phyloP scores from a whole-genome alignment of 1,284 basidiomycete species.

The Cystobasidiaceae sp. region DNA sequence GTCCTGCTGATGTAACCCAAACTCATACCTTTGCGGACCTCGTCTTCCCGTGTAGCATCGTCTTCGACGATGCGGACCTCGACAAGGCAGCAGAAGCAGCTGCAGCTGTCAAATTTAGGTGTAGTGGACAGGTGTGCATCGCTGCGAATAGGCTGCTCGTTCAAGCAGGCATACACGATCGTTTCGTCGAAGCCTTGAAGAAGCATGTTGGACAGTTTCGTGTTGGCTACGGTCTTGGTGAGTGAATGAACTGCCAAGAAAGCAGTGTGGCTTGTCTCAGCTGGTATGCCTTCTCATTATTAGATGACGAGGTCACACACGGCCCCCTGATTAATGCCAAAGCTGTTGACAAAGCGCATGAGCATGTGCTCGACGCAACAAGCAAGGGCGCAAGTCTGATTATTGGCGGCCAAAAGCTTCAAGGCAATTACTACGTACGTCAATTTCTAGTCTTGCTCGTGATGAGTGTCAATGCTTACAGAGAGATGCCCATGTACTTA shows the following conservation, averaged over 20 bases:
- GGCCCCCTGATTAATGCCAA: conserved; percentile 87
- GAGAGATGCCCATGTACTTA: too few relatives aligned
- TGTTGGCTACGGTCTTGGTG: conserved; percentile 73
- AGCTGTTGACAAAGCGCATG: conserved; percentile 78
- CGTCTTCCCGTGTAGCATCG: not conserved
- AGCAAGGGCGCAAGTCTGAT: conserved; percentile 77
- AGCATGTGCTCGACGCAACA: conserved; percentile 82
- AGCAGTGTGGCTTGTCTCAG: not conserved
- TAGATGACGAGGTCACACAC: conserved; percentile 63
- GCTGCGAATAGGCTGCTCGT: conserved; percentile 39
- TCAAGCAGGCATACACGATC: conserved; percentile 64
- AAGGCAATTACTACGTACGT: conserved; percentile 20
- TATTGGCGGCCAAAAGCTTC: conserved; percentile 64
- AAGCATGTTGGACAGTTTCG: conserved; percentile 81
- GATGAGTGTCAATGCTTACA: not conserved
- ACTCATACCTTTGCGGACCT: not conserved
- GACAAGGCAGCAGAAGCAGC: conserved; percentile 74
- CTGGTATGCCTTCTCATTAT: not conserved
- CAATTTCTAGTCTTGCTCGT: not conserved
- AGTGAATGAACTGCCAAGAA: not conserved
- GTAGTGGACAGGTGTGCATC: conserved; percentile 63
- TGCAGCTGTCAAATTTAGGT: conserved; percentile 70
- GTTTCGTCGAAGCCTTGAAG: conserved; percentile 73
- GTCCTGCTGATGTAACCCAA: not conserved
- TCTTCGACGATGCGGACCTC: conserved; percentile 94